Percentiles rank a stretch among this genome's conserved stretches.
Evolutionary conservation across 805 yeast genomes (phyloP).

Genomic region (Pichia phayaonensis): DNA sequence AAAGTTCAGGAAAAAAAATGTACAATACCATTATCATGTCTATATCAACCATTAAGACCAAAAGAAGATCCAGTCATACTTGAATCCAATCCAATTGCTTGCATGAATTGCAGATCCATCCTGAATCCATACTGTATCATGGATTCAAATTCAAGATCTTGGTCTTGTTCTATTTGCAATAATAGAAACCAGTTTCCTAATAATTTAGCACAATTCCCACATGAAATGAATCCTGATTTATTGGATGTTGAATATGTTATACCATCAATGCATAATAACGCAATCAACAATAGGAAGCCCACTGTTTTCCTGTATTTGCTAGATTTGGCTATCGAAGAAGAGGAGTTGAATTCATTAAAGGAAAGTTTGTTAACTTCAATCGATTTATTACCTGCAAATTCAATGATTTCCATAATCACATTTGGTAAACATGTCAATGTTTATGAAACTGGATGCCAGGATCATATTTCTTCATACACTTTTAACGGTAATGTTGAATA

Average conservation of each 20-base stretch:
- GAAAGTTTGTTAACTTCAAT: conserved; percentile 42
- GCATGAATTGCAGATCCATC: conserved; percentile 49
- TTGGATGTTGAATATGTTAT: conserved; percentile 47
- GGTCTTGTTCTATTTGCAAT: conserved; percentile 55
- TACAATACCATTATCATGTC: conserved; percentile 47
- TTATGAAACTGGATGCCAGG: conserved; percentile 41
- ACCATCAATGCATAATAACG: conserved; percentile 10
- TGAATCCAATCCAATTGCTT: conserved; percentile 37
- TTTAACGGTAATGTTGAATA: conserved; percentile 55
- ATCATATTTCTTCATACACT: conserved; percentile 29
- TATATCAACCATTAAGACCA: conserved; percentile 52
- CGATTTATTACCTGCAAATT: conserved; percentile 40
- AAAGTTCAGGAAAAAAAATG: conserved; percentile 44
- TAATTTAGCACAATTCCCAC: conserved; percentile 22
- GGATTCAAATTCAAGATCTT: conserved; percentile 27
- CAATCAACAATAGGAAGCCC: conserved; percentile 23
- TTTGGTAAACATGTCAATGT: conserved; percentile 55
- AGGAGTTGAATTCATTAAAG: conserved; percentile 39
- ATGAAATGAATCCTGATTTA: conserved; percentile 32
- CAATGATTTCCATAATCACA: conserved; percentile 50
- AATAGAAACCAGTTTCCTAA: conserved; percentile 36
- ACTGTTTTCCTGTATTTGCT: conserved; percentile 47
- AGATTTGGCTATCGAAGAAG: conserved; percentile 47
- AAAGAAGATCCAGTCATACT: conserved; percentile 32
- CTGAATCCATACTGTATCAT: conserved; percentile 44